Conservation (phyloP, 2,329 filamentous ascomycete genomes). For the Cladosporium sp. region DNA sequence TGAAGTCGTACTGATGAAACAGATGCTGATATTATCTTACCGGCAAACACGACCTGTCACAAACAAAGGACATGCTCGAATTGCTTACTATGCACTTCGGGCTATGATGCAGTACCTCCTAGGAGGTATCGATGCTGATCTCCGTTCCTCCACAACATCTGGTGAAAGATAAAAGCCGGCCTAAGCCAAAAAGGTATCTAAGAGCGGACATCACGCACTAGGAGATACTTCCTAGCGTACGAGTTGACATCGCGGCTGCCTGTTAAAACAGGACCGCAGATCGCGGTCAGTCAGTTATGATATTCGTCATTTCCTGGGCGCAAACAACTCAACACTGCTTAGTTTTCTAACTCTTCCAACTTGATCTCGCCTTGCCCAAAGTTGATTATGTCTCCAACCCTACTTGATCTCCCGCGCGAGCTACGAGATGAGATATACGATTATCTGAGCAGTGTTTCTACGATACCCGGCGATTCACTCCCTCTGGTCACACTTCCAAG, state of each 20-base stretch:
- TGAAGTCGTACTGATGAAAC: neutral
- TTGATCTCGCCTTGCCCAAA: neutral
- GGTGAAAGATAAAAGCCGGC: neutral
- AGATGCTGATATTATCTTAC: neutral
- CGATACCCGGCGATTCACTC: neutral
- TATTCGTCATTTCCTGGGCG: no score
- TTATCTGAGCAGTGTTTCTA: neutral
- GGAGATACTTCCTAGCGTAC: neutral
- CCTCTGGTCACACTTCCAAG: neutral
- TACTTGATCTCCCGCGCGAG: constrained; percentile 20
- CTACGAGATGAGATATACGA: constrained; percentile 22
- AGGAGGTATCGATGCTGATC: neutral
- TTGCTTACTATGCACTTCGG: neutral
- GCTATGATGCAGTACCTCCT: neutral
- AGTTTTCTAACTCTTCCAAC: no score
- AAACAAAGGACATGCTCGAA: neutral
- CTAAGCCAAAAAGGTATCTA: neutral
- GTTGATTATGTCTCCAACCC: neutral
- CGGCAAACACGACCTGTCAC: neutral
- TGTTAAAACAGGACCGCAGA: neutral
- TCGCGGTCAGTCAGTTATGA: no score
- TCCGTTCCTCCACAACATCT: neutral
- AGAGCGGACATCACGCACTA: neutral
- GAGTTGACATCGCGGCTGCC: neutral
- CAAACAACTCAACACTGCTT: neutral